Conservation (phyloP, 2,329 filamentous ascomycete species). For the Alternaria ventricosa region DNA sequence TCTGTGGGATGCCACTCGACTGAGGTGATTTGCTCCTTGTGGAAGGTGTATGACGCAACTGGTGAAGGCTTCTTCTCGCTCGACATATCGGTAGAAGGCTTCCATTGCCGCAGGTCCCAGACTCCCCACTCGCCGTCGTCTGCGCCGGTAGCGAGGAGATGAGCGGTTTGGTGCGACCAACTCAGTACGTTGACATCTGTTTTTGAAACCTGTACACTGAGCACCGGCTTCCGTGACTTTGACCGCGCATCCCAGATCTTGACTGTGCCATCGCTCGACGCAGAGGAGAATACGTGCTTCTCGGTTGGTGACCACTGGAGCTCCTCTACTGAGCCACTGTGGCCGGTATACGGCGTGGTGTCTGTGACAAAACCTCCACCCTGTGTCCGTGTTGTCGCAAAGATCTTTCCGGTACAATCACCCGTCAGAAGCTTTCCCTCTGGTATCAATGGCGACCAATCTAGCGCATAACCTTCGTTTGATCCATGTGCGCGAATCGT, state of each 20-base stretch:
- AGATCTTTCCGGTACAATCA: constrained; percentile 89
- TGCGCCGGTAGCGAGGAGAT: constrained; percentile 88
- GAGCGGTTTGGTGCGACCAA: constrained; percentile 87
- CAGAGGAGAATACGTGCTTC: constrained; percentile 91
- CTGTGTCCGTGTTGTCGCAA: constrained; percentile 82
- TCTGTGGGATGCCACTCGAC: constrained; percentile 98
- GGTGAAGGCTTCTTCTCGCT: constrained; percentile 68
- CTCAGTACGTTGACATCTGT: constrained; percentile 96
- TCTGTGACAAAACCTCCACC: constrained; percentile 91
- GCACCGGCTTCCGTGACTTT: constrained; percentile 85
- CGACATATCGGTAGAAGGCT: constrained; percentile 62
- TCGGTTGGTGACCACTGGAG: constrained; percentile 96
- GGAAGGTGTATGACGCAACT: constrained; percentile 92
- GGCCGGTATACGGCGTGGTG: constrained; percentile 80
- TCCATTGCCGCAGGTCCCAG: constrained; percentile 97
- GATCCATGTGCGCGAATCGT: constrained; percentile 90
- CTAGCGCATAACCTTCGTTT: constrained; percentile 89
- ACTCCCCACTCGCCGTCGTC: constrained; percentile 95
- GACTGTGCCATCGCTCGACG: constrained; percentile 90
- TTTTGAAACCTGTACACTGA: constrained; percentile 82
- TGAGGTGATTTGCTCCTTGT: constrained; percentile 94
- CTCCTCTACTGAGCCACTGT: constrained; percentile 87
- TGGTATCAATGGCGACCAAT: constrained; percentile 86
- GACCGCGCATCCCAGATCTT: constrained; percentile 95
- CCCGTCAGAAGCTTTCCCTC: constrained; percentile 88